Base-by-base conservation (phyloP, 179 eudicot genomes). In the Beta macrorhiza region DNA sequence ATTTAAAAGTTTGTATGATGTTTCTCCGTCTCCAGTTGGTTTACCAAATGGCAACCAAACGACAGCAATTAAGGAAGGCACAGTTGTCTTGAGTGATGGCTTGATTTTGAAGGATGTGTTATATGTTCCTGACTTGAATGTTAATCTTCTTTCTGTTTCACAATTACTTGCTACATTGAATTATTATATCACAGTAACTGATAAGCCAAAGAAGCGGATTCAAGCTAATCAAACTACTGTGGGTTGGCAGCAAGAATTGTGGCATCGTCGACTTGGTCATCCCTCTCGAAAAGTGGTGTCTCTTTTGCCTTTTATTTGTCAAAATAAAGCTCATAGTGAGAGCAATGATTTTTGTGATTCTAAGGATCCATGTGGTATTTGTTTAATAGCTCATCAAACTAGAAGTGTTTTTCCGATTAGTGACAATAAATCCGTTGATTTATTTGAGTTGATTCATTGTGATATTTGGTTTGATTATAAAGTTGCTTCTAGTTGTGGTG, bases 381-480 rank as follows among this genome's bases (percentile, higher is more conserved):
- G 79, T 61, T 59, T 29, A 19, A 7, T 64, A 5, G 79, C 79
- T 7, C 45, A 76, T 58, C 77, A 55, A 19, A 58, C 22, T 76
- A 65, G 69, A 2, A 0, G 10, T 5, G 1, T 19, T 76, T 61
- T 76, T 58, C 56, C 68, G 12, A 16, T 3, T 25, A 76, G 79
- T 62, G 32, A 22, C 3, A 76, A 7, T 61, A 17, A 17, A 10
- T 7, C 56, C 9, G 1, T 14, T 55, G 15, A 8, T 7, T 15
- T 19, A 2, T 61, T 61, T 76, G 69, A 76, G 0, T 0, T 45
- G 1, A 12, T 76, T 76, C 69, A 74, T 75, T 57, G 65, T 75
- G 67, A 75, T 37, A 14, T 75, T 51, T 75, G 67, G 67, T 53
- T 67, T 12, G 22, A 12, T 16, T 61, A 74, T 37, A 20, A 11